phyloP scores from a whole-genome alignment of 1,139 yeast species.

The Suhomyces panamericanus region DNA sequence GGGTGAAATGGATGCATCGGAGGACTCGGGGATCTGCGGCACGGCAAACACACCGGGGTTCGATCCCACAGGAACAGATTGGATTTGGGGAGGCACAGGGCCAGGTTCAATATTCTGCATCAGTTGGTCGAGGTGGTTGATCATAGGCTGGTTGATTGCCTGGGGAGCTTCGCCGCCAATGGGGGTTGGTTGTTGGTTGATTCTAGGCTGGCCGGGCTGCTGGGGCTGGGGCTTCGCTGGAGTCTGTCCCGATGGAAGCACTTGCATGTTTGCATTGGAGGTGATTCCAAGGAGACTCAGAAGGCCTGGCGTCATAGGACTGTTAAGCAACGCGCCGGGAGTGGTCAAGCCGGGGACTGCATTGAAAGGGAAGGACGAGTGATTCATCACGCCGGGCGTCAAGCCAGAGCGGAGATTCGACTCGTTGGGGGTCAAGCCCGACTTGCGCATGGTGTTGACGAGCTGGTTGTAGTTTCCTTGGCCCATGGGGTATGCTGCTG shows the following conservation, averaged over 20 bases:
- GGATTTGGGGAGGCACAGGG: not conserved
- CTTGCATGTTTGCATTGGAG: constrained; percentile 9
- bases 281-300: constrained; percentile 26
- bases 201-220: not conserved
- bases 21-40: constrained; percentile 8
- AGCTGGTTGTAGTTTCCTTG: constrained; percentile 27
- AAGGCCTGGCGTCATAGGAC: constrained; percentile 47
- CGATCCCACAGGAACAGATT: not conserved
- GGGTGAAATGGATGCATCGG: constrained; percentile 1
- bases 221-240: constrained; percentile 1
- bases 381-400: constrained; percentile 35
- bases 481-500: constrained; percentile 3
- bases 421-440: constrained; percentile 73
- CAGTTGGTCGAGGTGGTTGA: not conserved
- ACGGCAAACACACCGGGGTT: constrained; percentile 3
- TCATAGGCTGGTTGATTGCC: not conserved
- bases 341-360: constrained; percentile 44
- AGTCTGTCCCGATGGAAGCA: not conserved
- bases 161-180: not conserved
- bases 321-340: constrained; percentile 42
- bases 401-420: constrained; percentile 64
- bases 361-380: constrained; percentile 17
- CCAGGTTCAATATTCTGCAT: not conserved
- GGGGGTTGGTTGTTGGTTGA: not conserved
- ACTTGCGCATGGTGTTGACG: constrained; percentile 40